Conservation (phyloP, 306 rosid genomes). For the Hippophae rhamnoides region DNA sequence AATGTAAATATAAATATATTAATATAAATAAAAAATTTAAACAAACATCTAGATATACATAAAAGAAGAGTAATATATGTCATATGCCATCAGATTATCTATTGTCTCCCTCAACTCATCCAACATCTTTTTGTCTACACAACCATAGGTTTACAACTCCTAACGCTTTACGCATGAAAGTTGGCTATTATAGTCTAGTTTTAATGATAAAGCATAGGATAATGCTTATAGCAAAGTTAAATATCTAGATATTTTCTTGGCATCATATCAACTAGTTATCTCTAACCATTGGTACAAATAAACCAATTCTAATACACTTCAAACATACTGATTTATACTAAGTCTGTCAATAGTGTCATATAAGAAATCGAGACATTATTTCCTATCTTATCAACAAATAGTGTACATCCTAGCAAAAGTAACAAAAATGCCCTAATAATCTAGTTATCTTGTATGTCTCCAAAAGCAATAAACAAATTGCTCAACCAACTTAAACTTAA, state of each 20-base stretch:
- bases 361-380: not conserved
- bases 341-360: not conserved
- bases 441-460: too few species aligned
- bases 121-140: not conserved
- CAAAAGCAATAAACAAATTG: not conserved
- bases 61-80: not conserved
- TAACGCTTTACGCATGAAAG: not conserved
- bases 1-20: not conserved
- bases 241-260: too few species aligned
- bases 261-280: too few species aligned
- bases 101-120: not conserved
- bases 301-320: not conserved
- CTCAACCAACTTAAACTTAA: not conserved
- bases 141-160: not conserved
- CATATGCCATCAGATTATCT: not conserved
- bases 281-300: too few species aligned
- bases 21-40: too few species aligned
- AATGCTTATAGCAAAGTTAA: too few species aligned
- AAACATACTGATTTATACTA: not conserved
- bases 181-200: too few species aligned
- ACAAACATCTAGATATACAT: not conserved
- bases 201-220: too few species aligned
- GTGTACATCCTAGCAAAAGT: not conserved
- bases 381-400: not conserved
- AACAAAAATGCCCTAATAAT: not conserved